Conservation (phyloP, 306 rosid species). For the Abrus pulchellus region DNA sequence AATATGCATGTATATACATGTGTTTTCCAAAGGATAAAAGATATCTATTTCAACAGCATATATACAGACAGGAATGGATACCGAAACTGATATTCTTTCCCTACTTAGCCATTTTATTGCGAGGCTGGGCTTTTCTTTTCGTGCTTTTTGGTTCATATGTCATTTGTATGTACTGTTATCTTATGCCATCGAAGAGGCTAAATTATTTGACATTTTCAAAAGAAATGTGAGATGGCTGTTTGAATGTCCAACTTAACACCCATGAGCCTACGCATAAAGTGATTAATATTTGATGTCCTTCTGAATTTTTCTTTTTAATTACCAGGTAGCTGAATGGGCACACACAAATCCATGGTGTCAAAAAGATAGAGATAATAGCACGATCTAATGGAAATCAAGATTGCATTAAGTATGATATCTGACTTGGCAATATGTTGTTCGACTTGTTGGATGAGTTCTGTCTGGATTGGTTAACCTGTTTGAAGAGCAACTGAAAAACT, state of each 20-base stretch:
- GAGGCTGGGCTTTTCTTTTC: not conserved
- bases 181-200: conserved; percentile 9
- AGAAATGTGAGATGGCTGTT: not conserved
- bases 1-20: conserved; percentile 6
- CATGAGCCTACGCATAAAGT: not conserved
- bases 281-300: conserved; percentile 20
- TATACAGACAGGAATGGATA: not conserved
- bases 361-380: conserved; percentile 9
- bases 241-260: not conserved
- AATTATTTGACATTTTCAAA: not conserved
- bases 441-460: not conserved
- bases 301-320: conserved; percentile 1
- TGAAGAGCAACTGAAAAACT: not conserved
- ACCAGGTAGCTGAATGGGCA: conserved; percentile 5
- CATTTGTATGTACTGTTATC: conserved; percentile 23
- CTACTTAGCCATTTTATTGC: not conserved
- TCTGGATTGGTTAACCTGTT: not conserved
- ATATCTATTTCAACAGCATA: conserved; percentile 7
- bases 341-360: conserved; percentile 11
- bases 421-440: not conserved
- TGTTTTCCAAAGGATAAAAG: conserved; percentile 16
- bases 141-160: not conserved
- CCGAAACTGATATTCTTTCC: not conserved
- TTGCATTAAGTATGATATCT: conserved; percentile 10
- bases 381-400: not conserved